Evolutionary conservation across 169 alveolate genomes (phyloP), one percentile per base, ranked within the genome.

Genomic region (Plasmodium adleri): DNA sequence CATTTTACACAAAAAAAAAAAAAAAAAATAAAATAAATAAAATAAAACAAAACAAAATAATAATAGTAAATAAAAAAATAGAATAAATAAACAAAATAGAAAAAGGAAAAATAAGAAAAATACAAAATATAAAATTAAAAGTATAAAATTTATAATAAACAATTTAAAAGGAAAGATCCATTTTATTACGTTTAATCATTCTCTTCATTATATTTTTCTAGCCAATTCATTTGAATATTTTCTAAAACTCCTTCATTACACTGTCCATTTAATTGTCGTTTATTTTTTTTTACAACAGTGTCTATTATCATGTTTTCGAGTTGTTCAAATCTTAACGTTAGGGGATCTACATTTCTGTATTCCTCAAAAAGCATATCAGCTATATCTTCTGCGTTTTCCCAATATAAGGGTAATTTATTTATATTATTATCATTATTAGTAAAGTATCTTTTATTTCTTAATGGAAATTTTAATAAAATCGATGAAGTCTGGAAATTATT

Each of bases 151-250:
- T 20, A 20, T 20, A 20, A 20, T 20, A 20, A 20, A 20, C 22
- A 20, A 20, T 20, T 20, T 20, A 20, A 20, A 20, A 20, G 22
- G 22, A 20, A 20, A 0, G 22, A 0, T 20, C 22, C 22, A 20
- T 20, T 20, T 20, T 12, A 50, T 12, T 50, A 50, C 12, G 0
- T 15, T n/a, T 78, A 78, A 66, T 15, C 32, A 78, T 54, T 52
- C 45, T 78, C 90, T 45, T 78, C 80, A 66, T 78, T 78, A 15
- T 78, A 78, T 67, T 59, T 78, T 24, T 78, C 90, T 60, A 92
- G 63, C 95, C 95, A 92, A 15, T 88, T 73, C 95, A 92, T 92
- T 59, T 92, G 95, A 45, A 92, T 92, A 75, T 72, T 72, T 60
- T 92, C 95, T 39, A 92, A 91, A 66, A 52, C 90, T 12, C 92